Conservation (phyloP, 805 yeast species). For the Lipomyces sp. region DNA sequence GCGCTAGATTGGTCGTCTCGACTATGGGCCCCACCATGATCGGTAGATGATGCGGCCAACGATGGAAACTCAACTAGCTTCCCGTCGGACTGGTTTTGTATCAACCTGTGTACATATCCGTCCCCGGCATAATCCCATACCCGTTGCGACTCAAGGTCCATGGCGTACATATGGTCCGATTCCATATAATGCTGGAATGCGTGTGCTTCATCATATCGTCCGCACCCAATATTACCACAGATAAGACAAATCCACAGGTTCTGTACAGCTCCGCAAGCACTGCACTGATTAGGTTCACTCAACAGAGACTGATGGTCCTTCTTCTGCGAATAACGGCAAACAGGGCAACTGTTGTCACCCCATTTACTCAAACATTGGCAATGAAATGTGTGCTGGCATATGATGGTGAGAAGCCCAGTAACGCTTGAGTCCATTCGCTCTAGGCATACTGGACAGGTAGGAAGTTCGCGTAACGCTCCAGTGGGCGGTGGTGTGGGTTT, state of each 20-base stretch:
- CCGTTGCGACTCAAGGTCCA: slow-evolving; percentile 82
- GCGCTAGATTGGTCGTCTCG: slow-evolving; percentile 8
- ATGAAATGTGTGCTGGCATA: slow-evolving; percentile 92
- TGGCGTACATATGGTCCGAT: slow-evolving; percentile 86
- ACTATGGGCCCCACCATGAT: not conserved
- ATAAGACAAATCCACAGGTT: slow-evolving; percentile 88
- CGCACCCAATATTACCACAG: slow-evolving; percentile 93
- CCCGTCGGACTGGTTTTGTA: slow-evolving; percentile 87
- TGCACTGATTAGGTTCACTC: slow-evolving; percentile 48
- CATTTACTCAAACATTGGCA: slow-evolving; percentile 86
- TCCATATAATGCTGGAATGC: slow-evolving; percentile 79
- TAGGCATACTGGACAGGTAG: slow-evolving; percentile 91
- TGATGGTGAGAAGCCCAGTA: slow-evolving; percentile 83
- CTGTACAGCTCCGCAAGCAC: slow-evolving; percentile 59
- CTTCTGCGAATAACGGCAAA: slow-evolving; percentile 75
- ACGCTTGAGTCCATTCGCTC: slow-evolving; percentile 83
- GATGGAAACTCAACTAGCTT: slow-evolving; percentile 78
- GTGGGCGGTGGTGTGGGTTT: slow-evolving; percentile 41
- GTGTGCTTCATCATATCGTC: slow-evolving; percentile 82
- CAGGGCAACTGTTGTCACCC: slow-evolving; percentile 83
- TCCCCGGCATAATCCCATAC: slow-evolving; percentile 97
- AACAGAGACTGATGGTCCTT: slow-evolving; percentile 34
- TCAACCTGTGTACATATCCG: slow-evolving; percentile 81
- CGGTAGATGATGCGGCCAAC: slow-evolving; percentile 20
- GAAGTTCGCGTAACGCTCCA: slow-evolving; percentile 60